Base-by-base conservation (phyloP, 371 early-diverging fungal genomes). In the Chytridiales sp. region DNA sequence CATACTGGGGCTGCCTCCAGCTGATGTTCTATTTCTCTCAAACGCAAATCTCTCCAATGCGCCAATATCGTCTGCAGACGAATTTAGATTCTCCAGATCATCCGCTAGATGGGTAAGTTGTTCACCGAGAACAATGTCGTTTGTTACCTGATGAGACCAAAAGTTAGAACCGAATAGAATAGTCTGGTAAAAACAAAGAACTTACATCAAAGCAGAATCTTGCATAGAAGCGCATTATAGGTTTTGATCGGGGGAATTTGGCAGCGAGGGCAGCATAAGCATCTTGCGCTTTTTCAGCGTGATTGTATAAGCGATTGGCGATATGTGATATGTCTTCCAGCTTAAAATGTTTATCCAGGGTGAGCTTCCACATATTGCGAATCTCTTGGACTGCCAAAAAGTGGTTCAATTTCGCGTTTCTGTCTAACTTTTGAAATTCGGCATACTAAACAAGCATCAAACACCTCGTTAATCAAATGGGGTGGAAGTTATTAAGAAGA, bases 241-340 rank as follows among this genome's bases (percentile, higher is more conserved):
- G 41, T 39, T 53, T 53, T 11, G 54, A 53, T 43, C 43, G 17
- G n/a, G 54, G 54, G 38, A 53, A 53, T 29, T 42, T 38, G 22
- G 54, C 4, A 9, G 29, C 54, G 40, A 53, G 54, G 17, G 15
- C 11, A 24, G 38, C 26, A 29, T 53, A 53, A 13, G 46, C 11
- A 6, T 24, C 29, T 6, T 53, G 39, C 11, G 54, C 54, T 6
- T 24, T 11, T 29, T 24, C 9, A 5, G 54, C 54, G 22, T 38
- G 39, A 22, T 22, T 42, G 39, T 44, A 42, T 9, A 53, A 39
- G 9, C 43, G 32, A 9, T 24, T 44, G 11, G 54, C 11, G 17
- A 53, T 53, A 8, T 11, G 4, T 5, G 39, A 38, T 15, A 53
- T 24, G 13, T 53, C 54, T 5, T 53, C 54, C 40, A 40, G 9